Evolutionary conservation across 768 basidiomycete genomes (phyloP).

Genomic region (Paxillus ammoniavirescens): DNA sequence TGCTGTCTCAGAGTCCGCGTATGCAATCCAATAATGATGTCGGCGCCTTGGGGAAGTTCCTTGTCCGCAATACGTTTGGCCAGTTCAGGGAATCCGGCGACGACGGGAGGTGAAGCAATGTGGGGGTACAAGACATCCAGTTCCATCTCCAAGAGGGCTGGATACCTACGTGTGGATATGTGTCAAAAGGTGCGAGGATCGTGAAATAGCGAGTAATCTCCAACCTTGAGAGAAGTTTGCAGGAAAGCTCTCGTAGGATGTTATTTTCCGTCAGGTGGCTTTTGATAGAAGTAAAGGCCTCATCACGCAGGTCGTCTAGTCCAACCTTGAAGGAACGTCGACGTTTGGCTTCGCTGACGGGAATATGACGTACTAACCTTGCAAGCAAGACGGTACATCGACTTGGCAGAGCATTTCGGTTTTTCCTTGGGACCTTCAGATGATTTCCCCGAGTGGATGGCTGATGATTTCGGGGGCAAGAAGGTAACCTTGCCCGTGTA

Average conservation of each 20-base stretch:
- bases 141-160: constrained; percentile 20
- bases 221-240: constrained; percentile 16
- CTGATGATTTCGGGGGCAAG: constrained; percentile 24
- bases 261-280: constrained; percentile 21
- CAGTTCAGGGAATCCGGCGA: constrained; percentile 10
- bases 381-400: constrained; percentile 43
- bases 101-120: not conserved
- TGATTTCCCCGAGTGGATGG: not conserved
- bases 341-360: not conserved
- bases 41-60: constrained; percentile 14
- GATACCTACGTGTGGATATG: constrained; percentile 8
- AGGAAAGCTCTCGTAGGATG: constrained; percentile 23
- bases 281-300: constrained; percentile 8
- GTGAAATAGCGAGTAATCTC: not conserved
- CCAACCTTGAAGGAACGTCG: constrained; percentile 13
- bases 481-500: constrained; percentile 37
- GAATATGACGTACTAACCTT: constrained; percentile 27
- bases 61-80: constrained; percentile 14
- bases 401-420: constrained; percentile 39
- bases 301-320: constrained; percentile 13
- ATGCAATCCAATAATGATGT: constrained; percentile 16
- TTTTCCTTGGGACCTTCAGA: constrained; percentile 6
- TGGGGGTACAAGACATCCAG: constrained; percentile 18
- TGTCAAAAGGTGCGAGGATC: not conserved
- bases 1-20: too few relatives aligned